A percentile compares a stretch with the other conserved stretches of the same genome.
Evolutionary conservation across 1,139 yeast species (phyloP).

Genomic region (Candida mesenterica): DNA sequence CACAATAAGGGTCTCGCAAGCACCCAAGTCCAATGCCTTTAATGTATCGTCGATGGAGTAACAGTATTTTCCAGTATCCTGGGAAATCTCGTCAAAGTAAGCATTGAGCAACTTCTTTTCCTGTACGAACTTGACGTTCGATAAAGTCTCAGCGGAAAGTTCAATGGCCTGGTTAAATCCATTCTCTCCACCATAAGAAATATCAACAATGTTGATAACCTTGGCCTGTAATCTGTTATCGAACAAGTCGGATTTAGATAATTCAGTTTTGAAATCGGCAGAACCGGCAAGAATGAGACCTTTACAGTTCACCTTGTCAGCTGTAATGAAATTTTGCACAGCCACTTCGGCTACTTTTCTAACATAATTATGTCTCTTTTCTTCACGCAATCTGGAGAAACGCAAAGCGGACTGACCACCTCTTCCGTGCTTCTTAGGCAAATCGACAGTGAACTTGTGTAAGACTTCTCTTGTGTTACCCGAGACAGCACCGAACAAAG

Average conservation of each 20-base stretch:
- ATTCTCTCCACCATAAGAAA: constrained; percentile 98
- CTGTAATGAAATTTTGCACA: constrained; percentile 90
- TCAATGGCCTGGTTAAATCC: constrained; percentile 99
- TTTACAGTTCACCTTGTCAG: constrained; percentile 88
- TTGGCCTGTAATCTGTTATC: constrained; percentile 86
- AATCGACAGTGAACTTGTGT: constrained; percentile 94
- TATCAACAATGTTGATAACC: constrained; percentile 89
- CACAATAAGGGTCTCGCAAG: constrained; percentile 89
- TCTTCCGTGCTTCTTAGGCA: constrained; percentile 99
- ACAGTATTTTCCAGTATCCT: constrained; percentile 95
- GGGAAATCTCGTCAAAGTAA: constrained; percentile 95
- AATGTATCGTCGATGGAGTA: constrained; percentile 95
- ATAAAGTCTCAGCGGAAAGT: constrained; percentile 91
- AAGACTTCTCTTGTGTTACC: constrained; percentile 96
- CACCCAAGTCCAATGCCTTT: constrained; percentile 94
- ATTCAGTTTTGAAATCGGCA: constrained; percentile 95
- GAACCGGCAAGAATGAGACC: constrained; percentile 97
- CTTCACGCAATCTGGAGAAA: constrained; percentile 98
- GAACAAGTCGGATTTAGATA: constrained; percentile 88
- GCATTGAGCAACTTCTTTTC: constrained; percentile 91
- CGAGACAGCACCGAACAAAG: constrained; percentile 90
- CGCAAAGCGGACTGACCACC: constrained; percentile 99
- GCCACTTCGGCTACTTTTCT: constrained; percentile 98
- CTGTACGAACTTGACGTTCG: constrained; percentile 95
- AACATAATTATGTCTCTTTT: constrained; percentile 96